Evolutionary conservation across 2,329 filamentous ascomycete species (phyloP), one percentile per base, ranked within the genome.

Genomic region (Phaeosphaeria sp.): DNA sequence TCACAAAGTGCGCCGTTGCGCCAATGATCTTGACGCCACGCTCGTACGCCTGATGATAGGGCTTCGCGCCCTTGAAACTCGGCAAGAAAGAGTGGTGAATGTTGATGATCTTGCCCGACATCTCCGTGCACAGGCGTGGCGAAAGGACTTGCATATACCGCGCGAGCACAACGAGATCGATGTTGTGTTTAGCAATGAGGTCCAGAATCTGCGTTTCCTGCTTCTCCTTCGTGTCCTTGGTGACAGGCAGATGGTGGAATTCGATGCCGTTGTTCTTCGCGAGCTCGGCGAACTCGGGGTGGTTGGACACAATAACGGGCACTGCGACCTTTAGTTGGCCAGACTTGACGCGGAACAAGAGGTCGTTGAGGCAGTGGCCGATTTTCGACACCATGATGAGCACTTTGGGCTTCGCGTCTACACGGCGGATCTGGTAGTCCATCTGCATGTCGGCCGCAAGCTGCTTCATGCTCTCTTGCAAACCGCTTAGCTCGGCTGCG

Each of bases 331-430:
- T 85, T 53, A 95, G 82, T 79, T 93, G 90, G 46, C 87, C 87
- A 18, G 88, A 89, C 76, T 89, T 89, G 71, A 89, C 85, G 55
- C 91, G 88, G 86, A 92, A 95, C 39, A 95, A 84, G 49, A 95
- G 81, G 78, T 94, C 90, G 78, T 93, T 93, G 53, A 94, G 82
- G 77, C 91, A 94, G 82, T 94, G 91, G 9, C 91, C 91, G 69
- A 92, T 93, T 81, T 93, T 93, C 71, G 90, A 93, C 27, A 94
- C 91, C 91, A 95, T 94, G 82, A 95, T 92, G 68, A 95, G 82
- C 49, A 93, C 89, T 64, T 88, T 85, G 56, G 89, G 88, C 80
- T 92, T 93, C 70, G 87, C 83, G 50, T 87, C 80, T 13, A 87
- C 84, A 3, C 89, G 86, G 15, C 88, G 84, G 67, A 95, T 84